Evolutionary conservation across 2,329 filamentous ascomycete genomes (phyloP).

Genomic region (Thermoascus crustaceus): DNA sequence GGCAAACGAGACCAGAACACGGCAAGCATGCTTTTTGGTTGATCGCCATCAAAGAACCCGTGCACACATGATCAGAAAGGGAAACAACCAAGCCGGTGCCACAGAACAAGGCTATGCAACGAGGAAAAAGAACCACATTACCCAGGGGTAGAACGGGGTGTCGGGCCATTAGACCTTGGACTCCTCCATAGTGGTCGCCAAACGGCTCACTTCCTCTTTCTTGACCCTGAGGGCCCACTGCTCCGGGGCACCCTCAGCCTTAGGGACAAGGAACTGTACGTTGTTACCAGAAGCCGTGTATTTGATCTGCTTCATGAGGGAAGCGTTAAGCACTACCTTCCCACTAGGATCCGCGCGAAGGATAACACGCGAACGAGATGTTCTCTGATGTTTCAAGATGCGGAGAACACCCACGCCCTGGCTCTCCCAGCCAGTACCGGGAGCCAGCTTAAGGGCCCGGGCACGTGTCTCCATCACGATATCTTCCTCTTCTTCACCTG

Average conservation of each 20-base stretch:
- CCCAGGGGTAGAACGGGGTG: too few relatives aligned
- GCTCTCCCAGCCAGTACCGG: constrained; percentile 52
- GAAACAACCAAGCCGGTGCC: too few relatives aligned
- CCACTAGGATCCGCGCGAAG: constrained; percentile 69
- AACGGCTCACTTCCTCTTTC: constrained; percentile 45
- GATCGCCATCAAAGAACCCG: too few relatives aligned
- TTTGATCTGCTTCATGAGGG: constrained; percentile 51
- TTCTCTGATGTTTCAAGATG: constrained; percentile 64
- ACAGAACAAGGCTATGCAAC: too few relatives aligned
- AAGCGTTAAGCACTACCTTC: constrained; percentile 63
- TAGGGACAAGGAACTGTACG: constrained; percentile 39
- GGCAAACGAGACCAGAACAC: too few relatives aligned
- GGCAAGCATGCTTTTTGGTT: too few relatives aligned
- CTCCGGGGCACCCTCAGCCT: constrained; percentile 53
- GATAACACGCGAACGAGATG: constrained; percentile 58
- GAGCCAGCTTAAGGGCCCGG: constrained; percentile 57
- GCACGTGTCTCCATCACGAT: constrained; percentile 62
- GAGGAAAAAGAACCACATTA: too few relatives aligned
- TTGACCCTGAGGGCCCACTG: constrained; percentile 67
- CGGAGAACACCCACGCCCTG: constrained; percentile 65
- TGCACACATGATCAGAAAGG: too few relatives aligned
- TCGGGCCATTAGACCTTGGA: constrained; percentile 37
- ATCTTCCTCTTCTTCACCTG: constrained; percentile 65
- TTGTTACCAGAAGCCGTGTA: constrained; percentile 52
- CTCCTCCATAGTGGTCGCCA: constrained; percentile 36